These are phyloP conservation scores for Scheffersomyces cryptocercus DNA, from an alignment of 1,139 yeast genomes.

Conservation along the genomic window DNA sequence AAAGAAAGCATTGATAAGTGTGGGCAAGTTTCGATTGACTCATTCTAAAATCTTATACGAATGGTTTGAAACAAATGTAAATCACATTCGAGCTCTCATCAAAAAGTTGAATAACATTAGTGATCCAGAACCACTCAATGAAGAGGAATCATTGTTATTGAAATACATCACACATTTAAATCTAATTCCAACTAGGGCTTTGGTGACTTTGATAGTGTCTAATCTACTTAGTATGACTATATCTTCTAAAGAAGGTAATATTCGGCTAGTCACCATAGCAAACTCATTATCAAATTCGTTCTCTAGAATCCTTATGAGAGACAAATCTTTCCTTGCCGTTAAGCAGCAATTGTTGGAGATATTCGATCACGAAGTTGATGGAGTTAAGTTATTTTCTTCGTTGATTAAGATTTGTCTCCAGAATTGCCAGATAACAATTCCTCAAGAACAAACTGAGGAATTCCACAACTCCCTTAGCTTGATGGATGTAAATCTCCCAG, in stretches of 20 bases:
- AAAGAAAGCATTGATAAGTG: conserved; percentile 6
- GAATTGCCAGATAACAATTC: conserved; percentile 19
- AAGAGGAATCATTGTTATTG: conserved; percentile 14
- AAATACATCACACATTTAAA: conserved; percentile 19
- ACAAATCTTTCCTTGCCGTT: conserved; percentile 9
- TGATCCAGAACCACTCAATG: not conserved
- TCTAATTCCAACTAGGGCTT: conserved; percentile 17
- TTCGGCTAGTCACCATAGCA: conserved; percentile 17
- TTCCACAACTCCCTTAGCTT: conserved; percentile 2
- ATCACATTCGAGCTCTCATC: conserved; percentile 5
- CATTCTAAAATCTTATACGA: conserved; percentile 10
- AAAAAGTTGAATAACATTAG: conserved; percentile 4
- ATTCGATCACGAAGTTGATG: conserved; percentile 20
- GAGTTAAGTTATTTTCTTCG: conserved; percentile 20
- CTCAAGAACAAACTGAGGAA: conserved; percentile 6
- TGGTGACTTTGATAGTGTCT: conserved; percentile 23
- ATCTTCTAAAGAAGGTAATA: conserved; percentile 16
- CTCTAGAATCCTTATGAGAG: conserved; percentile 13
- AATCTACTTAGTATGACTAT: conserved; percentile 21
- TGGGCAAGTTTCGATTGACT: conserved; percentile 7
- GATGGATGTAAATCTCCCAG: conserved; percentile 1
- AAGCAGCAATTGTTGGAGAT: conserved; percentile 12
- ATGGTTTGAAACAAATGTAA: conserved; percentile 14
- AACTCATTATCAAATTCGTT: conserved; percentile 13
- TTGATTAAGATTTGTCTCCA: conserved; percentile 22